A percentile compares a stretch with the other conserved stretches of the same genome.
These are phyloP conservation scores for Diplodia corticola DNA, from an alignment of 2,329 filamentous ascomycete genomes.

Conservation along the genomic window DNA sequence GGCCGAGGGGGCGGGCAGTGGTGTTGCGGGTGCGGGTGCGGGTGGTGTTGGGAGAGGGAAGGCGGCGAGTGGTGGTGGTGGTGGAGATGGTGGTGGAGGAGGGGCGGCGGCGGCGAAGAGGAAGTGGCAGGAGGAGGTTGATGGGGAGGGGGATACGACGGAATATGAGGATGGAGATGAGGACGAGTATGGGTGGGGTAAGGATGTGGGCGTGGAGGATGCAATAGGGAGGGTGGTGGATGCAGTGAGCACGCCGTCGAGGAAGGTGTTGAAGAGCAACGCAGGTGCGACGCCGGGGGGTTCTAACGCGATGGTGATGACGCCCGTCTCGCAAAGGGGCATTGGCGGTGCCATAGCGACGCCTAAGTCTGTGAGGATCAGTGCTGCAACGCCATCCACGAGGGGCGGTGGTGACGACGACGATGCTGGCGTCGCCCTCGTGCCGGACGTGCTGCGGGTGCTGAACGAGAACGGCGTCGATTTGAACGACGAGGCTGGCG, in stretches of 20 bases:
- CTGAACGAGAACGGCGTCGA: slow-evolving; percentile 49
- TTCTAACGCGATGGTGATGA: not conserved
- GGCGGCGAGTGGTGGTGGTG: not conserved
- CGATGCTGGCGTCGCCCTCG: slow-evolving; percentile 24
- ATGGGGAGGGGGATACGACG: slow-evolving; percentile 1
- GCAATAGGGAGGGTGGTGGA: not conserved
- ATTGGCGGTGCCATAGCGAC: slow-evolving; percentile 25
- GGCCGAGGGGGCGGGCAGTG: slow-evolving; percentile 51
- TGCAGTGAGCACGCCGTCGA: slow-evolving; percentile 28
- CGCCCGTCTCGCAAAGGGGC: slow-evolving; percentile 5
- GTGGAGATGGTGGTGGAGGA: no score
- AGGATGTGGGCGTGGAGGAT: slow-evolving; percentile 22
- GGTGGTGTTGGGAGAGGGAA: not conserved
- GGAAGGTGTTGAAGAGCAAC: slow-evolving; percentile 34
- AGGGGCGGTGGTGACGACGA: slow-evolving; percentile 22
- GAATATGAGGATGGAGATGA: slow-evolving; percentile 1
- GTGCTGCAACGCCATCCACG: not conserved
- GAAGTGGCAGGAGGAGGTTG: slow-evolving; percentile 16
- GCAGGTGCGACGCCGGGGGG: not conserved
- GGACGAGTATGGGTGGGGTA: slow-evolving; percentile 23
- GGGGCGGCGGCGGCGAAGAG: slow-evolving; percentile 6
- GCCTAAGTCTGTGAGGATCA: slow-evolving; percentile 38
- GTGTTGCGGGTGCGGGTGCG: not conserved
- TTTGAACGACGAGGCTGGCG: slow-evolving; percentile 26
- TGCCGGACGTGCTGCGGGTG: slow-evolving; percentile 51